Evolutionary conservation across 2,329 filamentous ascomycete species (phyloP), one percentile per base, ranked within the genome.

Genomic region (Colletotrichum orchidophilum): DNA sequence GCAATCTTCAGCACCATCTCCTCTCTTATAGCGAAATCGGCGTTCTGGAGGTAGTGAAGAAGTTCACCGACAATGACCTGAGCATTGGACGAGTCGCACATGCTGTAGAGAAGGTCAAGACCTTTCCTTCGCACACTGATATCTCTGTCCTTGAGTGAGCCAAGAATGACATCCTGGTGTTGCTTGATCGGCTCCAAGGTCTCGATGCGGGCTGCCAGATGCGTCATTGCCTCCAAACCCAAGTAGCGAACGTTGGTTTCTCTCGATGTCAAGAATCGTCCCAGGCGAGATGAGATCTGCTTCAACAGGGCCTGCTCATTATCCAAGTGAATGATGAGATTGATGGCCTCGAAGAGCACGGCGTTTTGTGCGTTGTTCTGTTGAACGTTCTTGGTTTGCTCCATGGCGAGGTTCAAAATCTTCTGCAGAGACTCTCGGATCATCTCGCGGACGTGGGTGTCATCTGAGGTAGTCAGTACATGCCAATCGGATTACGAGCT

Each of bases 1-100:
- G 96, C 96, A 82, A 99, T 97, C 84, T 99, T 99, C 73, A 99
- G 87, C 4, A 98, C 96, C 96, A 99, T 99, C 81, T 99, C 96
- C 83, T 99, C 97, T 74, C 97, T 91, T 77, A 99, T 98, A 5
- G 96, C 96, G 81, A 97, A 99, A 81, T 99, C 96, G 58, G 96
- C 96, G 66, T 94, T 97, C 78, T 98, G 96, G 9, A 99, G 88
- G 81, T 98, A 98, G 75, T 96, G 94, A 63, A 99, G 84, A 61
- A 99, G 90, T 83, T 99, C 96, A 71, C 93, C 93, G 49, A 99
- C 96, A 75, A 99, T 97, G 11, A 94, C 92, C 74, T 94, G 93
- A 8, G 96, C 95, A 81, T 99, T 99, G n/a, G 92, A 92, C 39
- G 93, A 90, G 82, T 99, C 96, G 81, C 97, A 99, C 96, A 99